A percentile compares a stretch with the other conserved stretches of the same genome.
These are phyloP conservation scores for Hirschioporus abietinus DNA, from an alignment of 768 basidiomycete genomes.

Conservation along the genomic window DNA sequence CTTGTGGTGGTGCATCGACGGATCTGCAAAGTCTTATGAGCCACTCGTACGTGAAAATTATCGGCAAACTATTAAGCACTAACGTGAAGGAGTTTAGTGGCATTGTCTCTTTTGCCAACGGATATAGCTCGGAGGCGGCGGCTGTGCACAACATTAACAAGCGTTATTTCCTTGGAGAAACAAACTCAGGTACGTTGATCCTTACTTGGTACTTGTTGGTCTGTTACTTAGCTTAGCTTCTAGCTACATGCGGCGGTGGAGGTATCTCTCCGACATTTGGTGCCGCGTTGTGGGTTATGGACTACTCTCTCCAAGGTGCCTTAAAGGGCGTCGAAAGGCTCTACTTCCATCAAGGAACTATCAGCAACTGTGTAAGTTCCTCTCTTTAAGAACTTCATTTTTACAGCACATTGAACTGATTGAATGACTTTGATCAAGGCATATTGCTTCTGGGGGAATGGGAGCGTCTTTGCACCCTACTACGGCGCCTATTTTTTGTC, in stretches of 20 bases:
- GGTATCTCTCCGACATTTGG: constrained; percentile 37
- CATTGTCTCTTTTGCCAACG: constrained; percentile 30
- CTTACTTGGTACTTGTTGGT: no score
- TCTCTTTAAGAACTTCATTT: neutral
- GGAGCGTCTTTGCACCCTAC: constrained; percentile 29
- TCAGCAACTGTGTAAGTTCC: constrained; percentile 31
- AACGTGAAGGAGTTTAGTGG: constrained; percentile 18
- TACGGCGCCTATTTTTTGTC: constrained; percentile 35
- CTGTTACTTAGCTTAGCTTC: neutral
- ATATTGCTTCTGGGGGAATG: constrained; percentile 36
- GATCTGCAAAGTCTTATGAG: constrained; percentile 29
- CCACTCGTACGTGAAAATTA: constrained; percentile 24
- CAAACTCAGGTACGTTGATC: constrained; percentile 29
- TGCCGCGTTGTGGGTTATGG: constrained; percentile 35
- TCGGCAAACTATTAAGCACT: neutral
- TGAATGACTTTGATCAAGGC: no score
- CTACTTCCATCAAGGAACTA: constrained; percentile 38
- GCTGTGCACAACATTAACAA: constrained; percentile 28
- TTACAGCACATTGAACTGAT: neutral
- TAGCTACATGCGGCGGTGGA: constrained; percentile 36
- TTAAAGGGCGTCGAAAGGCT: constrained; percentile 30
- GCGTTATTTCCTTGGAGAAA: constrained; percentile 34
- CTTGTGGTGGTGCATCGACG: constrained; percentile 31
- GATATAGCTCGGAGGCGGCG: constrained; percentile 28
- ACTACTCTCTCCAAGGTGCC: constrained; percentile 34